Percentiles rank a stretch among this genome's conserved stretches.
These are phyloP conservation scores for Platanthera zijinensis DNA, from an alignment of 106 monocot species.

Conservation along the genomic window DNA sequence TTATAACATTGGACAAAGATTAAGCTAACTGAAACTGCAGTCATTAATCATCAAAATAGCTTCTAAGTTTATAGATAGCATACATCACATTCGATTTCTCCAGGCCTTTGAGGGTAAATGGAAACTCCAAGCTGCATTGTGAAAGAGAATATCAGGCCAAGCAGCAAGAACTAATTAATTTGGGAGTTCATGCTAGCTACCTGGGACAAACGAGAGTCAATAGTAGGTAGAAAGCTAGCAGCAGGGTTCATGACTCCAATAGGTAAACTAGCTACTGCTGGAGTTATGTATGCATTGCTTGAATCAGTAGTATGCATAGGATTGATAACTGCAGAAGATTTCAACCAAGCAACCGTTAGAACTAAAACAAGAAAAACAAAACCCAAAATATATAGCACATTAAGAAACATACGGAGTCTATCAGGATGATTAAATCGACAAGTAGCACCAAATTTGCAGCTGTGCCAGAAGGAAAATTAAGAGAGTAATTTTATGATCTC, in stretches of 20 bases:
- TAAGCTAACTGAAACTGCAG: neutral
- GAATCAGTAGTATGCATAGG: slow-evolving; percentile 21
- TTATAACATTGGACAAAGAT: too few relatives aligned
- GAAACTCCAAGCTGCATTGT: slow-evolving; percentile 33
- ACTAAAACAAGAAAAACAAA: neutral
- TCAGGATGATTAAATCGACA: slow-evolving; percentile 96
- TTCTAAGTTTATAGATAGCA: slow-evolving; percentile 9
- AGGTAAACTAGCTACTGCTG: slow-evolving; percentile 30
- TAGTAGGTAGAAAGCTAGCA: slow-evolving; percentile 41
- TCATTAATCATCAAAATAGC: neutral
- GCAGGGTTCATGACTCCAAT: slow-evolving; percentile 34
- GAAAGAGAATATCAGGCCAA: neutral
- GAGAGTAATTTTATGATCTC: neutral
- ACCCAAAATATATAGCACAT: neutral
- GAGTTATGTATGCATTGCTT: slow-evolving; percentile 22
- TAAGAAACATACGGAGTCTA: slow-evolving; percentile 36
- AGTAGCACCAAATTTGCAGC: slow-evolving; percentile 84
- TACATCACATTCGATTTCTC: slow-evolving; percentile 88
- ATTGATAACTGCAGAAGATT: slow-evolving; percentile 37
- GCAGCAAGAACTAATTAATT: neutral
- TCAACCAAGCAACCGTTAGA: slow-evolving; percentile 1
- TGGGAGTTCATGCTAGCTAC: slow-evolving; percentile 16
- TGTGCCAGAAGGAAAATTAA: slow-evolving; percentile 19
- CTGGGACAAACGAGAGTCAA: slow-evolving; percentile 44
- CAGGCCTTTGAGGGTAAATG: slow-evolving; percentile 83